Base-by-base conservation (phyloP, 2,329 filamentous ascomycete genomes). In the Diplodia scrobiculata region DNA sequence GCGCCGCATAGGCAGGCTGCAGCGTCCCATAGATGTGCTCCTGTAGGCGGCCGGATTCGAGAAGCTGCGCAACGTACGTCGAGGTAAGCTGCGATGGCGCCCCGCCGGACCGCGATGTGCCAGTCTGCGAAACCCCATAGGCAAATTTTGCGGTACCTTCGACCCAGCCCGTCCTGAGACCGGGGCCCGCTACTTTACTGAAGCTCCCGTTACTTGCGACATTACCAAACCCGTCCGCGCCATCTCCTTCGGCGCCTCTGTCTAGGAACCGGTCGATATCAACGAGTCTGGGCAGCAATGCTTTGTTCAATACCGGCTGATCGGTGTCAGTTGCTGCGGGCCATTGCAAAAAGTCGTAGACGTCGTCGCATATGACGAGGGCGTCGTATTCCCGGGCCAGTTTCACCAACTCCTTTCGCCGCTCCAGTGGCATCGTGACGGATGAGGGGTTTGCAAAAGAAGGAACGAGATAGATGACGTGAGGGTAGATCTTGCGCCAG, bases 331-430 rank as follows among this genome's bases (percentile, higher is more conserved):
- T 69, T 67, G 73, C 75, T 7, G 80, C 72, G 2, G 86, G 84
- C 91, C 92, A 97, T 74, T 93, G 90, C 5, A 98, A 82, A 70
- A 94, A 89, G 76, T 98, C 94, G 75, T 99, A 99, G 10, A 98
- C 92, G 76, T 99, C 95, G 78, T 98, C 94, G 58, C 86, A 86
- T 32, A 97, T 83, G 65, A 97, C 78, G n/a, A 98, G 83, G 6
- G 91, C 91, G 75, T 98, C 88, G 75, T 89, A 87, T 67, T 87
- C 82, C 66, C 94, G 84, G 0, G 94, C 94, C 6, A 97, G 78
- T n/a, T 81, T 80, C 27, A 98, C 87, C 3, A 98, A 83, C 11
- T 81, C 81, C 69, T 87, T 79, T 3, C 95, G 85, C 32, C 89
- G 85, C 19, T 78, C 75, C 3, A 92, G 77, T 14, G 88, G 87